These are phyloP conservation scores for Royoungia palumana DNA, from an alignment of 768 basidiomycete genomes.

Conservation along the genomic window DNA sequence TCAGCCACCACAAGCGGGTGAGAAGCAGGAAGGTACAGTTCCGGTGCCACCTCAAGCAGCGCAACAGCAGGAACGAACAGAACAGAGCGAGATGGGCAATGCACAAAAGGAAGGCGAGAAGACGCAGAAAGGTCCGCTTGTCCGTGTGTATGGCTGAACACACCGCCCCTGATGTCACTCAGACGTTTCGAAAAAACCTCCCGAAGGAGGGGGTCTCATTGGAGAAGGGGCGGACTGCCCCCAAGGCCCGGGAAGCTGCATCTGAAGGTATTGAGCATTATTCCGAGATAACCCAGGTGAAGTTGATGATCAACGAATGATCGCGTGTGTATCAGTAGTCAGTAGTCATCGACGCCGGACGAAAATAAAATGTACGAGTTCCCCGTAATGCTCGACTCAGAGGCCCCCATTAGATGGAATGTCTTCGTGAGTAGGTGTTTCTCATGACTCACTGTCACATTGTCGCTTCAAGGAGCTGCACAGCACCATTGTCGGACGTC, in stretches of 20 bases:
- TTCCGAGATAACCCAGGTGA: background rate
- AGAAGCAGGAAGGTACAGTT: background rate
- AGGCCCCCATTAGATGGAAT: no score
- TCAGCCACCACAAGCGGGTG: background rate
- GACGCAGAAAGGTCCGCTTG: constrained; percentile 1
- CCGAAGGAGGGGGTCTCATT: background rate
- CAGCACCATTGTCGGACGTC: background rate
- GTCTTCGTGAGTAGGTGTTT: no score
- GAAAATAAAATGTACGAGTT: no score
- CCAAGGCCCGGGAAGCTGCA: constrained; percentile 1
- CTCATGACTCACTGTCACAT: no score
- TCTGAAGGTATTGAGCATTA: background rate
- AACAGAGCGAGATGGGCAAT: background rate
- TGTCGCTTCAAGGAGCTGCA: no score
- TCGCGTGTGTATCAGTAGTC: background rate
- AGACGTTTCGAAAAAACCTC: background rate
- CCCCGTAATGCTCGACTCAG: no score
- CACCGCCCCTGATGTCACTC: background rate
- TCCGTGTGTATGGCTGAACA: background rate
- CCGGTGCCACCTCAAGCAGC: background rate
- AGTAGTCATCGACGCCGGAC: no score
- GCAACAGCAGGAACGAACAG: background rate
- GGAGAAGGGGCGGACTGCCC: constrained; percentile 4
- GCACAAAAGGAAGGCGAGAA: background rate
- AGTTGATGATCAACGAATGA: background rate